Conservation (phyloP, 1,139 yeast genomes). For the Taphrina populina region DNA sequence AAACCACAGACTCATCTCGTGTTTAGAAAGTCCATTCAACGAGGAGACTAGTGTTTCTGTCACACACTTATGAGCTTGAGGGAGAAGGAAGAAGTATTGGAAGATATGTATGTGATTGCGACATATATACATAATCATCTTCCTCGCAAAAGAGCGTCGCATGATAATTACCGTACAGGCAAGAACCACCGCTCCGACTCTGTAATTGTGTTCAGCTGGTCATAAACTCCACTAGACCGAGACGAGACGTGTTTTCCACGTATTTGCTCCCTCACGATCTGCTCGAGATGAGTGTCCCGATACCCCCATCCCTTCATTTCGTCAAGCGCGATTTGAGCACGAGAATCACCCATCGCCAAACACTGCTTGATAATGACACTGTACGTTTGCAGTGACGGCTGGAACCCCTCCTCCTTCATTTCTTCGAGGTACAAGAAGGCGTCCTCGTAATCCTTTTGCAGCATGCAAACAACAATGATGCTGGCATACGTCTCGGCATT, state of each 20-base stretch:
- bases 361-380: slow-evolving; percentile 13
- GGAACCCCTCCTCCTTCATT: slow-evolving; percentile 31
- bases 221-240: not conserved
- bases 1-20: not conserved
- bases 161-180: too few species aligned
- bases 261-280: too few species aligned
- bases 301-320: slow-evolving; percentile 32
- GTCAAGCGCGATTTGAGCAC: slow-evolving; percentile 22
- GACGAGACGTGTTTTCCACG: not conserved
- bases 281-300: too few species aligned
- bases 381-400: slow-evolving; percentile 15
- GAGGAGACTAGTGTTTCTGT: slow-evolving; percentile 20
- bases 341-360: slow-evolving; percentile 13
- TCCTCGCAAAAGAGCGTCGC: too few species aligned
- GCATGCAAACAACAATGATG: slow-evolving; percentile 12
- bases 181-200: not conserved
- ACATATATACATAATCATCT: too few species aligned
- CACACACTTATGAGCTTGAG: too few species aligned
- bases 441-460: slow-evolving; percentile 32
- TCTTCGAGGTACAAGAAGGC: slow-evolving; percentile 27
- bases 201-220: not conserved
- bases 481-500: slow-evolving; percentile 6
- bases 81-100: too few species aligned
- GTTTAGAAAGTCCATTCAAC: slow-evolving; percentile 13
- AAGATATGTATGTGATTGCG: too few species aligned